Evolutionary conservation across 805 yeast species (phyloP).

Genomic region (Tetrapisispora nanseiensis): DNA sequence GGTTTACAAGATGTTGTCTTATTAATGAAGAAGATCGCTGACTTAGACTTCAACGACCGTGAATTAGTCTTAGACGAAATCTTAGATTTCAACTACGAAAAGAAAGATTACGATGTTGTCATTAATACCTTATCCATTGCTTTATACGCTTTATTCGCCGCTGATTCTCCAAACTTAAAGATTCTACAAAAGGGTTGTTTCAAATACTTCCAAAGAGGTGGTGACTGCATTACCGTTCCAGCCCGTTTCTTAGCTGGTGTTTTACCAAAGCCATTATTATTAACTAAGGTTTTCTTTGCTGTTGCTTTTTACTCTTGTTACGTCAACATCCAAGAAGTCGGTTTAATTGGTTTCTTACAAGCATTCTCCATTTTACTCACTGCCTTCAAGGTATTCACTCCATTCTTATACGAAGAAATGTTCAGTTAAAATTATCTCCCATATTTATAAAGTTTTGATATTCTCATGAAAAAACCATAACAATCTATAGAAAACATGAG

Average conservation of each 20-base stretch:
- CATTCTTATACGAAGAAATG: constrained; percentile 54
- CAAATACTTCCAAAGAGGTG: constrained; percentile 76
- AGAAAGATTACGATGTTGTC: constrained; percentile 74
- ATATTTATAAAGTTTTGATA: neutral
- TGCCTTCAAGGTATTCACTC: constrained; percentile 72
- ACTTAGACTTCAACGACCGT: constrained; percentile 43
- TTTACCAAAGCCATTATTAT: constrained; percentile 58
- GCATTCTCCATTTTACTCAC: constrained; percentile 58
- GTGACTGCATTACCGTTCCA: constrained; percentile 68
- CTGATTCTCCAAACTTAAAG: constrained; percentile 54
- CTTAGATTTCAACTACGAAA: constrained; percentile 59
- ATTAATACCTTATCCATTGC: constrained; percentile 88
- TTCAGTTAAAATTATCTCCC: constrained; percentile 19
- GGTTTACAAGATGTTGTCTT: constrained; percentile 77
- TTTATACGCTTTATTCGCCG: constrained; percentile 81
- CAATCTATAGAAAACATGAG: constrained; percentile 1
- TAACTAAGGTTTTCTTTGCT: constrained; percentile 78
- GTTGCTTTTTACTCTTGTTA: constrained; percentile 82
- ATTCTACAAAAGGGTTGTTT: constrained; percentile 84
- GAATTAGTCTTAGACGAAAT: constrained; percentile 46
- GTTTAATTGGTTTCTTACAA: constrained; percentile 59
- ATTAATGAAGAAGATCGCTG: constrained; percentile 40
- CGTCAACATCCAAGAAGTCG: constrained; percentile 56
- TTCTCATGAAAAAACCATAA: neutral
- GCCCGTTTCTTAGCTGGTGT: constrained; percentile 77